phyloP scores from a whole-genome alignment of 2,329 filamentous ascomycete genomes.

The Orbilia ellipsospora region DNA sequence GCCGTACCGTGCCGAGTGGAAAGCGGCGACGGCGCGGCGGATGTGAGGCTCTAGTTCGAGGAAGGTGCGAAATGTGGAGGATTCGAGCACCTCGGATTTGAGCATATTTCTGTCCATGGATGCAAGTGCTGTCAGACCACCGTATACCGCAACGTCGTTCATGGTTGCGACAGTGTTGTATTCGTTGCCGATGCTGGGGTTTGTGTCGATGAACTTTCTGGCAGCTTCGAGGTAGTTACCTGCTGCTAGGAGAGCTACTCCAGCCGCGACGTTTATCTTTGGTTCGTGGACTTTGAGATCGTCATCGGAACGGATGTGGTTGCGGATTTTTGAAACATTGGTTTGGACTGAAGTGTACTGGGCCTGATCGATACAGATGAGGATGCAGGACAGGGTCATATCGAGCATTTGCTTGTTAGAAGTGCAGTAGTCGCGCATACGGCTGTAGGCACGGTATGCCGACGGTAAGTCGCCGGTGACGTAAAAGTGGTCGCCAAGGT shows the following conservation, averaged over 20 bases:
- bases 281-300: conserved; percentile 66
- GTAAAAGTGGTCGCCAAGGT: conserved; percentile 86
- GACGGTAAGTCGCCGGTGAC: conserved; percentile 77
- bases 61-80: conserved; percentile 81
- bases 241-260: conserved; percentile 71
- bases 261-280: conserved; percentile 70
- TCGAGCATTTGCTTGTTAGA: conserved; percentile 84
- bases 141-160: conserved; percentile 93
- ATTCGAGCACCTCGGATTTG: conserved; percentile 80
- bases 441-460: conserved; percentile 80
- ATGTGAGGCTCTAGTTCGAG: conserved; percentile 94
- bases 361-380: conserved; percentile 77
- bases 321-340: conserved; percentile 75
- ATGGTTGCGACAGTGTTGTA: conserved; percentile 79
- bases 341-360: conserved; percentile 79
- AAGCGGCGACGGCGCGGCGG: conserved; percentile 86
- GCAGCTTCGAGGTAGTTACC: conserved; percentile 76
- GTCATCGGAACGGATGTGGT: conserved; percentile 64
- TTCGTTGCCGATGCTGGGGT: conserved; percentile 66
- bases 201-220: conserved; percentile 75
- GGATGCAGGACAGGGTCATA: conserved; percentile 81
- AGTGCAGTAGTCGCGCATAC: conserved; percentile 91
- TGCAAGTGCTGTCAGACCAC: conserved; percentile 87
- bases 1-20: conserved; percentile 89
- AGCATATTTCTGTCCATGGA: conserved; percentile 85